phyloP scores from a whole-genome alignment of 2,329 filamentous ascomycete species.

The Aureobasidium musti region DNA sequence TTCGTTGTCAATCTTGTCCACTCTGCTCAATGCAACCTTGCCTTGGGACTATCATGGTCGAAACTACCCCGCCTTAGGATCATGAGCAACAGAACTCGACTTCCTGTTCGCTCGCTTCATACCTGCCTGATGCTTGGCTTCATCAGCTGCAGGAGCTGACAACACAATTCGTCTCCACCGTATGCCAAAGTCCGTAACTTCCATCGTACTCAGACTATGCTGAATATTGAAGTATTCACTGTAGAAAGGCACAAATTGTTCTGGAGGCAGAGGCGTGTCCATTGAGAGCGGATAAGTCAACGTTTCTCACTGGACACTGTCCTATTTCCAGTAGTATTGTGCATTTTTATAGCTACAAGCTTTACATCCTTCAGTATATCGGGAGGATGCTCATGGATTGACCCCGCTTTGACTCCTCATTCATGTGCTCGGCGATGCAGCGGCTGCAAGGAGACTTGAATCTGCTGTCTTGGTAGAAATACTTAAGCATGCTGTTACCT shows the following conservation, averaged over 20 bases:
- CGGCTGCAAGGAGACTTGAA: background rate
- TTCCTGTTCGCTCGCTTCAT: background rate
- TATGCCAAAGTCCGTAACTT: no score
- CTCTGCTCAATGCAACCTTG: background rate
- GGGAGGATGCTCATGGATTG: background rate
- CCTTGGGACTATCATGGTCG: background rate
- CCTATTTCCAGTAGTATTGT: no score
- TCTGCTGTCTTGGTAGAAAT: background rate
- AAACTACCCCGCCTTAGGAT: background rate
- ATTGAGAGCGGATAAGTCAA: no score
- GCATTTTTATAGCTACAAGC: no score
- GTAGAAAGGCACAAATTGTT: no score
- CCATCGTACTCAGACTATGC: no score
- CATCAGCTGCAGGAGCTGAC: background rate
- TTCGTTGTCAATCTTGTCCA: background rate
- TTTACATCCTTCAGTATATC: no score
- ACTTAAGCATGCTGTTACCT: background rate
- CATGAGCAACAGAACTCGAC: no score
- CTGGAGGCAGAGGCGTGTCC: no score
- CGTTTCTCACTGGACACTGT: no score
- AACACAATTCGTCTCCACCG: background rate
- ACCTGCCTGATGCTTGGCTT: background rate
- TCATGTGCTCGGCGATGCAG: background rate
- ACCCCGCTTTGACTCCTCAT: constrained; percentile 3
- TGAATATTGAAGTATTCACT: no score